Evolutionary conservation across 2,329 filamentous ascomycete genomes (phyloP), one percentile per base, ranked within the genome.

Genomic region (Colletotrichum tropicale): DNA sequence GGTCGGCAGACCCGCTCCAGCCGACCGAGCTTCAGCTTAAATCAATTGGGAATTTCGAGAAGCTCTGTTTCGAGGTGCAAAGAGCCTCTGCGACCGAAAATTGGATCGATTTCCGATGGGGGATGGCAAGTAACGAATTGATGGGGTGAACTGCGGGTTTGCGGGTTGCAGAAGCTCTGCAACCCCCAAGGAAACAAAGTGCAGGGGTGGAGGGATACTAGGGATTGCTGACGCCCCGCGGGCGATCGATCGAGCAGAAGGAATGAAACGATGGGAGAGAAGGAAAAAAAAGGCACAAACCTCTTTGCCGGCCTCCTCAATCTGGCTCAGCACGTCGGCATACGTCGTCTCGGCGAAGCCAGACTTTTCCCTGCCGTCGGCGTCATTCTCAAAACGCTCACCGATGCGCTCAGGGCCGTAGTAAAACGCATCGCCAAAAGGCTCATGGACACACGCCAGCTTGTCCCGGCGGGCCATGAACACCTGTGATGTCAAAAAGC

Each of bases 361-460:
- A 78, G 91, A 94, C 80, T 90, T 85, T 71, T 87, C 81, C 74
- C 92, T 88, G 38, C 85, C 84, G 55, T 85, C 85, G 67, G 85
- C 85, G 78, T 98, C 94, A 60, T 94, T 84, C 81, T 93, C 93
- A 83, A 95, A 99, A 80, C 97, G 92, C 68, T 91, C 87, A 81
- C 94, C 93, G 80, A 98, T 89, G 80, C 95, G 91, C 87, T 99
- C 97, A 8, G 96, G 96, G 68, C 97, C 96, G 82, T 94, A 98
- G 87, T 98, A 98, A 83, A 96, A 98, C 76, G 96, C 94, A 86
- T 98, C 97, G 70, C 96, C 96, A 85, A 98, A 98, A 7, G 97
- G 97, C 87, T 99, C 97, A 85, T 98, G 97, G 80, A 97, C 89
- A 83, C 95, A 98, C 81, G 93, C 89, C 75, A 98, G 90, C 70